Evolutionary conservation across 306 rosid species (phyloP).

Genomic region (Gleditsia sinensis): DNA sequence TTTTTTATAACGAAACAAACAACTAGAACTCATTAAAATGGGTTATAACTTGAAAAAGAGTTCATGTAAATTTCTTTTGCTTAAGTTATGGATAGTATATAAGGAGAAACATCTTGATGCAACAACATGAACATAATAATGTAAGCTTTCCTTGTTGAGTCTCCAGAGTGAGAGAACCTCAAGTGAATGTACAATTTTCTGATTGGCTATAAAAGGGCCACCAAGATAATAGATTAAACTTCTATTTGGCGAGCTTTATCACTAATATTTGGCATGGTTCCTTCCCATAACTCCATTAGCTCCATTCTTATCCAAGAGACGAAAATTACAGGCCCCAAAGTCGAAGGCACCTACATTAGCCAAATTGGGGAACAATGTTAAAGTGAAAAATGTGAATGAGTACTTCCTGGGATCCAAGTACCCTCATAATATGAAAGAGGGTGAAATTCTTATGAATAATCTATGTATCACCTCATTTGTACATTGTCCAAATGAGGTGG

Average conservation of each 20-base stretch:
- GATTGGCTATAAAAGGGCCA: slow-evolving; percentile 32
- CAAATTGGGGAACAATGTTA: slow-evolving; percentile 14
- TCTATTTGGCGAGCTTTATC: slow-evolving; percentile 77
- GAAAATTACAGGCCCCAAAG: slow-evolving; percentile 81
- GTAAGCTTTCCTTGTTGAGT: slow-evolving; percentile 31
- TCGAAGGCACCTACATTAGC: slow-evolving; percentile 82
- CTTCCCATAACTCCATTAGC: slow-evolving; percentile 89
- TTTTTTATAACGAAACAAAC: too few relatives aligned
- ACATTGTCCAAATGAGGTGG: background rate
- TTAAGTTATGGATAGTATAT: slow-evolving; percentile 7
- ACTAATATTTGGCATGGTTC: slow-evolving; percentile 50
- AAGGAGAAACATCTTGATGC: slow-evolving; percentile 19
- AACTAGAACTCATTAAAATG: too few relatives aligned
- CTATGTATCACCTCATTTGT: too few relatives aligned
- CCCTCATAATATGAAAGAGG: too few relatives aligned
- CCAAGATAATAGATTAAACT: slow-evolving; percentile 47
- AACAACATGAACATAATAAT: slow-evolving; percentile 32
- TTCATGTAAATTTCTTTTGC: slow-evolving; percentile 16
- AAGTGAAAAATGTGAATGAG: background rate
- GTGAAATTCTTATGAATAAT: too few relatives aligned
- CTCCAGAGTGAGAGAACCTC: slow-evolving; percentile 39
- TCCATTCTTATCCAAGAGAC: slow-evolving; percentile 84
- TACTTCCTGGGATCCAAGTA: too few relatives aligned
- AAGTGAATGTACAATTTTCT: slow-evolving; percentile 67
- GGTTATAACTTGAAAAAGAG: background rate